Evolutionary conservation across 306 rosid genomes (phyloP), one percentile per base, ranked within the genome.

Genomic region (Prunus mongolica): DNA sequence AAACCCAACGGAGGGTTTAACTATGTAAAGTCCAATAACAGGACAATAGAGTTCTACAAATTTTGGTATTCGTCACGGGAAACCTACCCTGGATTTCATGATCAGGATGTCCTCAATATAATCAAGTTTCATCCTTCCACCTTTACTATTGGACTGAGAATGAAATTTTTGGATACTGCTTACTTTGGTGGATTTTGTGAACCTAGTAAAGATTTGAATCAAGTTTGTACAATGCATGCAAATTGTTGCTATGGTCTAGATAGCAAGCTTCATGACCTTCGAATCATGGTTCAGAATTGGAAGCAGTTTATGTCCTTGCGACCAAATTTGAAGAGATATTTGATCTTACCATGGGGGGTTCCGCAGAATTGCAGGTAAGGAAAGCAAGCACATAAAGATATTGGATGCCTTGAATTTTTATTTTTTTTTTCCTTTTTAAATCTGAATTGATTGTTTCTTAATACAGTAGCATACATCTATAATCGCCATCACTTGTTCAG

Each of bases 191-290:
- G 99, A 75, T 86, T 95, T 78, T 95, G 98, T 80, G 96, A 95
- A 79, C 99, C 99, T 34, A 95, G 99, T 86, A 86, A 84, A 86
- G 98, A 95, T 84, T 81, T 95, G 78, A 92, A 95, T 87, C 84
- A 71, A 76, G 99, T 95, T 22, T 87, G 97, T 84, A 95, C 99
- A 5, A 95, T 95, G 97, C 99, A 95, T 81, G 99, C 97, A 71
- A 95, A 92, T 80, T 95, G 97, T 80, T 95, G 99, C 83, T 74
- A 80, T 58, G 99, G 97, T 47, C 75, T 95, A 84, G 87, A 86
- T 34, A 92, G 80, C 87, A 95, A 95, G 87, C 97, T 95, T 83
- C 91, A 89, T 65, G 97, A 91, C 82, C 97, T 95, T 38, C 80
- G 82, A 88, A 77, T 92, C 58, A 83, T 95, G 97, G 89, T 95